Percentiles rank a stretch among this genome's conserved stretches.
Conservation (phyloP, 805 yeast species). For the Huiozyma naganishii region DNA sequence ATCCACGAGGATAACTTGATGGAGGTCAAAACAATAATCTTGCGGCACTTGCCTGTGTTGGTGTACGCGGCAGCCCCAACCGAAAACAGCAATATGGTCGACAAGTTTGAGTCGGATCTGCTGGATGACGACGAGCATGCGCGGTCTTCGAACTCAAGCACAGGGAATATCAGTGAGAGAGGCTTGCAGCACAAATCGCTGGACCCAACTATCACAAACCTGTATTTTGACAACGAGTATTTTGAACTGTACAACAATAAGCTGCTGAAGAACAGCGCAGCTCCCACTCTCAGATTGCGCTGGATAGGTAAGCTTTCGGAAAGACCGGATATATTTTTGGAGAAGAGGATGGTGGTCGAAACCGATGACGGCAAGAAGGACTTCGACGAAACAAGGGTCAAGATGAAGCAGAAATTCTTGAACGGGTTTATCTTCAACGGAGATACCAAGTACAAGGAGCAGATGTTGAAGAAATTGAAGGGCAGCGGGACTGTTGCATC, state of each 20-base stretch:
- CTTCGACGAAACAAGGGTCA: slow-evolving; percentile 53
- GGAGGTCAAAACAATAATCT: slow-evolving; percentile 94
- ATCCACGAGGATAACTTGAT: slow-evolving; percentile 91
- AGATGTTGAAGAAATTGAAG: slow-evolving; percentile 48
- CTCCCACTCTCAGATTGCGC: slow-evolving; percentile 72
- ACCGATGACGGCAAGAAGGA: slow-evolving; percentile 34
- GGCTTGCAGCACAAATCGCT: slow-evolving; percentile 26
- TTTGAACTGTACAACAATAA: slow-evolving; percentile 83
- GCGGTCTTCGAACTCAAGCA: slow-evolving; percentile 31
- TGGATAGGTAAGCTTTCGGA: slow-evolving; percentile 82
- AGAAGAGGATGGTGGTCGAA: slow-evolving; percentile 63
- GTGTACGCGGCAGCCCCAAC: slow-evolving; percentile 43
- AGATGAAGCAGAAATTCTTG: slow-evolving; percentile 72
- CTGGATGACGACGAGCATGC: slow-evolving; percentile 18
- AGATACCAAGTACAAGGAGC: slow-evolving; percentile 33
- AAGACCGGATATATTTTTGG: slow-evolving; percentile 70
- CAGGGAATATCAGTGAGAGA: slow-evolving; percentile 32
- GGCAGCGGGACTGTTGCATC: slow-evolving; percentile 48
- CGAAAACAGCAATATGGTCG: slow-evolving; percentile 25
- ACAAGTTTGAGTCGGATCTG: slow-evolving; percentile 18
- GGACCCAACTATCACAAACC: slow-evolving; percentile 77
- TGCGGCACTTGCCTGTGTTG: slow-evolving; percentile 86
- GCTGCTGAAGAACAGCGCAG: slow-evolving; percentile 53
- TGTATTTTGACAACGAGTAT: slow-evolving; percentile 76
- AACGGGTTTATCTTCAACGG: slow-evolving; percentile 57